These are phyloP conservation scores for Phytophthora litchii DNA, from an alignment of 352 stramenopile genomes.

Conservation along the genomic window DNA sequence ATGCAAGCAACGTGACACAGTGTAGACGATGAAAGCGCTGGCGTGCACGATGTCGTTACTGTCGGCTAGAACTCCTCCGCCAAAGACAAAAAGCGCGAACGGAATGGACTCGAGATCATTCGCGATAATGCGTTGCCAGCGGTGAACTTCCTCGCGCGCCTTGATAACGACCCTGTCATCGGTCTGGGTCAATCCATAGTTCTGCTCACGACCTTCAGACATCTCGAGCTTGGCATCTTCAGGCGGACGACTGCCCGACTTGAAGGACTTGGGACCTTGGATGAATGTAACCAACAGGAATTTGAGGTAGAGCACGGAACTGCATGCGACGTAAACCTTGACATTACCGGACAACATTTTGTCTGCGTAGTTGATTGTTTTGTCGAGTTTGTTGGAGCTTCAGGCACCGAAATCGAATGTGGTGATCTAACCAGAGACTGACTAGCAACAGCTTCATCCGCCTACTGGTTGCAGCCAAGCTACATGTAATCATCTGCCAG, in stretches of 20 bases:
- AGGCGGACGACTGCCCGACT: constrained; percentile 39
- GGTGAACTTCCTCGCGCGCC: constrained; percentile 22
- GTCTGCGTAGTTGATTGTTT: constrained; percentile 9
- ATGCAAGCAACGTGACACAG: constrained; percentile 40
- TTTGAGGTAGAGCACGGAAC: constrained; percentile 51
- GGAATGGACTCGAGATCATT: constrained; percentile 58
- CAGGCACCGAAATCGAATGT: not conserved
- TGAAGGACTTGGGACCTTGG: constrained; percentile 45
- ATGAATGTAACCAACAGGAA: constrained; percentile 40
- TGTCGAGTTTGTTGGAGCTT: not conserved
- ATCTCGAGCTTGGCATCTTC: constrained; percentile 40
- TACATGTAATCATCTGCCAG: not conserved
- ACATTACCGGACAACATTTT: constrained; percentile 32
- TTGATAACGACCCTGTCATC: constrained; percentile 40
- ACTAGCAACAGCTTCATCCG: no score
- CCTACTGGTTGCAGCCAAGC: not conserved
- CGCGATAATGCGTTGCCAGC: constrained; percentile 45
- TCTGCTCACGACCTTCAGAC: constrained; percentile 36
- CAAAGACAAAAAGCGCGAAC: constrained; percentile 38
- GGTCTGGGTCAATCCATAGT: constrained; percentile 35
- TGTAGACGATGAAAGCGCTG: constrained; percentile 39
- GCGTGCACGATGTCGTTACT: constrained; percentile 43
- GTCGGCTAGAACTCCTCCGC: constrained; percentile 24
- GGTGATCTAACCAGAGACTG: not conserved
- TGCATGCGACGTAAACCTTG: constrained; percentile 41